phyloP scores from a whole-genome alignment of 108 stramenopile species.

The Mediolabrus comicus region DNA sequence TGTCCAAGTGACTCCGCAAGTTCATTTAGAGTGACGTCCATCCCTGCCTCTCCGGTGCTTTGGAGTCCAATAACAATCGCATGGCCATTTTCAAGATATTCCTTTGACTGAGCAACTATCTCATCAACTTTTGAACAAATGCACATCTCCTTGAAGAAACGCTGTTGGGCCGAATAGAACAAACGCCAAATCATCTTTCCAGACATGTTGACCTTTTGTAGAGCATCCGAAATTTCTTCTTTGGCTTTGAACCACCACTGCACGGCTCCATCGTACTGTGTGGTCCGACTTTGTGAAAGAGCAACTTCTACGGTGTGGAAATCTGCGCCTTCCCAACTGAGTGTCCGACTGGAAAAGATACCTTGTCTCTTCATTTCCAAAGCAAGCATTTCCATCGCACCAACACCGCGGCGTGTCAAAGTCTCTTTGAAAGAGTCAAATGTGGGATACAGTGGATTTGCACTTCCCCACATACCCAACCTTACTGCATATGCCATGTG shows the following conservation, averaged over 20 bases:
- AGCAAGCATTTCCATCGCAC: conserved; percentile 83
- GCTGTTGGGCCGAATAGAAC: conserved; percentile 23
- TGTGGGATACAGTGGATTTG: conserved; percentile 42
- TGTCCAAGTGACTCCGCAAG: conserved; percentile 16
- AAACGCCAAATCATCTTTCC: conserved; percentile 42
- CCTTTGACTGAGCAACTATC: conserved; percentile 49
- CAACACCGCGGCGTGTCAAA: conserved; percentile 68
- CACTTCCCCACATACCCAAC: conserved; percentile 73
- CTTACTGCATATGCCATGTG: conserved; percentile 82
- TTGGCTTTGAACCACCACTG: conserved; percentile 58
- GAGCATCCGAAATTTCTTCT: conserved; percentile 38
- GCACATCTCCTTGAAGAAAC: conserved; percentile 78
- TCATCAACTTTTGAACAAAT: conserved; percentile 74
- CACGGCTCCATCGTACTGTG: conserved; percentile 59
- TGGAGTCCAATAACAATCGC: conserved; percentile 81
- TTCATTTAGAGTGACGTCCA: conserved; percentile 47
- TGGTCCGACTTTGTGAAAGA: conserved; percentile 40
- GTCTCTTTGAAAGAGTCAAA: conserved; percentile 57
- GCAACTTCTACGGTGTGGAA: conserved; percentile 62
- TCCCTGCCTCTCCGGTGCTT: conserved; percentile 75
- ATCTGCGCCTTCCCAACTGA: conserved; percentile 78
- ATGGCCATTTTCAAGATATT: conserved; percentile 49
- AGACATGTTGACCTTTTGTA: conserved; percentile 37
- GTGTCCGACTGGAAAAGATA: conserved; percentile 68
- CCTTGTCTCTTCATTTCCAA: conserved; percentile 81